A percentile compares a stretch with the other conserved stretches of the same genome.
Evolutionary conservation across 2,329 filamentous ascomycete genomes (phyloP).

Genomic region (Mollisiaceae sp.): DNA sequence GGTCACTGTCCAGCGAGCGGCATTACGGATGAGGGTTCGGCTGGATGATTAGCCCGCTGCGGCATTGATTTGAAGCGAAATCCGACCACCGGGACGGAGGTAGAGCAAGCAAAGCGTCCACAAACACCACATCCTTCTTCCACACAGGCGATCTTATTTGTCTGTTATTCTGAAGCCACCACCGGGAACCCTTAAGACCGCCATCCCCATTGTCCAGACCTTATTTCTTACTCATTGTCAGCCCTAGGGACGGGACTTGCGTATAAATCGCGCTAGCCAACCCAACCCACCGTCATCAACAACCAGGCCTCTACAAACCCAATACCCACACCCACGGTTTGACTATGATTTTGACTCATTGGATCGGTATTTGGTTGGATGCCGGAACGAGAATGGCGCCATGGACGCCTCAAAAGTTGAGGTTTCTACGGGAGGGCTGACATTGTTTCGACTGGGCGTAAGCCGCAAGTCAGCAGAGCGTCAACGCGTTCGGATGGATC

Average conservation of each 20-base stretch:
- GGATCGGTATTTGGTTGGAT: too few species aligned
- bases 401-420: too few species aligned
- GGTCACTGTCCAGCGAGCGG: too few species aligned
- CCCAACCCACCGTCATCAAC: not conserved
- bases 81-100: too few species aligned
- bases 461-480: not conserved
- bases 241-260: not conserved
- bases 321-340: not conserved
- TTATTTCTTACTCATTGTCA: conserved; percentile 2
- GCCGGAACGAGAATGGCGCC: too few species aligned
- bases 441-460: not conserved
- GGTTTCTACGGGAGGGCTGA: not conserved
- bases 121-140: not conserved
- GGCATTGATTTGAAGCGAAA: too few species aligned
- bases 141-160: not conserved
- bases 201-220: not conserved
- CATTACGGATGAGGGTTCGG: too few species aligned
- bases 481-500: not conserved
- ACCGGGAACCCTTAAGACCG: not conserved
- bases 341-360: not conserved
- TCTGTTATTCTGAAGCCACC: not conserved
- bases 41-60: too few species aligned
- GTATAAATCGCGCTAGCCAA: not conserved
- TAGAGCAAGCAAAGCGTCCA: not conserved
- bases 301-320: not conserved